A percentile compares a stretch with the other conserved stretches of the same genome.
Evolutionary conservation across 169 alveolate genomes (phyloP).

Genomic region (Plasmodium inui): DNA sequence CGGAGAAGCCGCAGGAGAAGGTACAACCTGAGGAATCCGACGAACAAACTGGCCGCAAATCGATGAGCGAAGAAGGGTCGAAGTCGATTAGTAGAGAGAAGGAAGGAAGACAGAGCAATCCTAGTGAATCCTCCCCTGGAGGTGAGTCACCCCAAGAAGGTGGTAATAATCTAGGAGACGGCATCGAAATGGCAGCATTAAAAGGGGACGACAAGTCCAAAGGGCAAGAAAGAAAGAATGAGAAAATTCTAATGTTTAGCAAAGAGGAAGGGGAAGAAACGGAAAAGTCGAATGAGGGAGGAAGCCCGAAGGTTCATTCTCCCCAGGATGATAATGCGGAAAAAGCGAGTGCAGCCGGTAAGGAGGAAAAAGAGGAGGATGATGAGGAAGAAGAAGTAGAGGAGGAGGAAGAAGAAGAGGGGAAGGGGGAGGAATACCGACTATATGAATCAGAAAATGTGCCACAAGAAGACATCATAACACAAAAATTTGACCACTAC

Average conservation of each 20-base stretch:
- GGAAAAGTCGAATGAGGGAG: neutral
- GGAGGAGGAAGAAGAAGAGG: neutral
- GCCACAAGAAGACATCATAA: neutral
- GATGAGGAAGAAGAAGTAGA: neutral
- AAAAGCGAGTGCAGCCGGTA: neutral
- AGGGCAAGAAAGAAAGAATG: neutral
- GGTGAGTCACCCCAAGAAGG: too few species aligned
- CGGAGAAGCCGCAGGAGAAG: neutral
- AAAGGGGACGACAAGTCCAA: neutral
- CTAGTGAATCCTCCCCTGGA: neutral
- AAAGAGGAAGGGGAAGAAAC: neutral
- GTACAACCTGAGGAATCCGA: too few species aligned
- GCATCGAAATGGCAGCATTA: neutral
- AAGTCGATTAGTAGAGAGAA: neutral
- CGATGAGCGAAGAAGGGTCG: neutral
- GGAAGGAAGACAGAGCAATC: neutral
- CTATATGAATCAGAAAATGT: neutral
- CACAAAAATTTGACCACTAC: slow-evolving; percentile 20
- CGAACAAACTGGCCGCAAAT: neutral
- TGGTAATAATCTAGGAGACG: neutral
- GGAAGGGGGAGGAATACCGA: neutral
- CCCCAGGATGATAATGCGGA: neutral
- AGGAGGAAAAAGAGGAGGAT: neutral
- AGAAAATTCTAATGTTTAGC: neutral
- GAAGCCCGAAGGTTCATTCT: neutral